Evolutionary conservation across 768 basidiomycete species (phyloP), one percentile per base, ranked within the genome.

Genomic region (Mycena sanguinolenta): DNA sequence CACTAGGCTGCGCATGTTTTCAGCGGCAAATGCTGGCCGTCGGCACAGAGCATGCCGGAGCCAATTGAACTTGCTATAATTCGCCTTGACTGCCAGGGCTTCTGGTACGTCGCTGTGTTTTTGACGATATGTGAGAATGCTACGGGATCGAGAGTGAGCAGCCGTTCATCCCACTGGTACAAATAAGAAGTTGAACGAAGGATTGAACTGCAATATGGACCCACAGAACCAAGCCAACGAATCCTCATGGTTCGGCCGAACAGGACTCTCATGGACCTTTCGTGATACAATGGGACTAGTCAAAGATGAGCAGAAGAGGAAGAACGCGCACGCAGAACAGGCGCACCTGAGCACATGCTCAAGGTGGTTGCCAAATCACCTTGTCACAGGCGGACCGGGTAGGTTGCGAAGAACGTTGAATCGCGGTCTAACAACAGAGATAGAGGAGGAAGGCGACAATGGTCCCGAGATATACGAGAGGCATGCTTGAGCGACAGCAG

Each of bases 21-120:
- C 92, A n/a, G 88, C 82, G 6, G 92, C 94, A 79, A 95, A 95
- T 0, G 93, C 93, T 9, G 94, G 1, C 94, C 93, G 76, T 95
- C 94, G 3, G 93, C 91, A 21, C 91, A 89, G 28, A 95, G 87
- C 90, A 95, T 89, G 2, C 93, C 96, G 63, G 89, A 89, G 0
- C 96, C 96, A 67, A 98, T 92, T 67, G 96, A 86, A 64, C 87
- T 85, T 19, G 90, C 88, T 42, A 98, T 93, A 50, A 94, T 80
- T 55, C 85, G 83, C 28, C 95, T 89, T 2, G 94, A 92, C 71
- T 90, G 89, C 87, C 89, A 91, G 12, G 96, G 95, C 78, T 97
- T 97, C 77, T 95, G 92, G 76, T 95, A 96, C 39, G 90, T 83
- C 46, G 86, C 84, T 17, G 90, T 84, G 65, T 95, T 88, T 75